Evolutionary conservation across 352 stramenopile species (phyloP).

Genomic region (Globisporangium uncinulatum): DNA sequence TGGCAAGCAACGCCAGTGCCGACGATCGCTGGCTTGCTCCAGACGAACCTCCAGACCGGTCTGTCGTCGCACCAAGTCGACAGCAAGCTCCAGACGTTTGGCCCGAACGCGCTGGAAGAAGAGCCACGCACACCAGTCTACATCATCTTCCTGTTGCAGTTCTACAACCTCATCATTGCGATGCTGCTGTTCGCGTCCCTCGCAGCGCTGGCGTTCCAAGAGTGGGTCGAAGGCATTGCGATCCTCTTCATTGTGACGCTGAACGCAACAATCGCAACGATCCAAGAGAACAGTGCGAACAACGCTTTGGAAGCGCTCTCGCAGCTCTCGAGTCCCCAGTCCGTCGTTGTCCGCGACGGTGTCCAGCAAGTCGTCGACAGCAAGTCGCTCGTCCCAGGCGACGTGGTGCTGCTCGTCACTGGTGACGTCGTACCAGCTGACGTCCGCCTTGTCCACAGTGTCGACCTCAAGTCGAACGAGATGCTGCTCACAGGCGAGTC

Average conservation of each 20-base stretch:
- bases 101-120: constrained; percentile 56
- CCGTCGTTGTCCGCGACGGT: constrained; percentile 57
- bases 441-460: constrained; percentile 84
- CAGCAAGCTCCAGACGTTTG: constrained; percentile 34
- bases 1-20: constrained; percentile 23
- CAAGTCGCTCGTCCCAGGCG: constrained; percentile 65
- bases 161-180: constrained; percentile 77
- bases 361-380: constrained; percentile 59
- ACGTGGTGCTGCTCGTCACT: constrained; percentile 86
- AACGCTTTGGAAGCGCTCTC: constrained; percentile 59
- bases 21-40: constrained; percentile 41
- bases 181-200: constrained; percentile 58
- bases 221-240: constrained; percentile 66
- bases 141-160: constrained; percentile 67
- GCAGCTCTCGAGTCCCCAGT: constrained; percentile 59
- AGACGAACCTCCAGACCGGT: constrained; percentile 42
- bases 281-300: constrained; percentile 56
- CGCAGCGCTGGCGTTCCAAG: constrained; percentile 47
- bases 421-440: constrained; percentile 93
- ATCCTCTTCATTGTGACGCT: constrained; percentile 62
- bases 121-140: constrained; percentile 50
- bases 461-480: constrained; percentile 89
- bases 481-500: constrained; percentile 93
- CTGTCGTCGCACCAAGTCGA: constrained; percentile 39
- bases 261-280: constrained; percentile 55